Conservation (phyloP, 495 filamentous ascomycete species). For the Penicillium canariense region DNA sequence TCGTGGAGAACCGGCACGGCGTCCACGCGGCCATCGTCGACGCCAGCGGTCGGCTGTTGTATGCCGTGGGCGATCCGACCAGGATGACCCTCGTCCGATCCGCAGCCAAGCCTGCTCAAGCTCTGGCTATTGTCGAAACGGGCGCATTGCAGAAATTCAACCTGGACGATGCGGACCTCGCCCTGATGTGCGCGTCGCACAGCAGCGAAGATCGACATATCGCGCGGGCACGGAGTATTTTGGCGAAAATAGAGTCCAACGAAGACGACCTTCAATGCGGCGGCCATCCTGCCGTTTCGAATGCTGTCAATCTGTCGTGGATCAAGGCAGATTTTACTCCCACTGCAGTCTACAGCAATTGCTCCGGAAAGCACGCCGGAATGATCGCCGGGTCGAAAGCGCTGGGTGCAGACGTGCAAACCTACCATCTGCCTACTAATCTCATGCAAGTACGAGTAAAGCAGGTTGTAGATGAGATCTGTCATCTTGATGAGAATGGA, state of each 20-base stretch:
- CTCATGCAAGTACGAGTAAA: slow-evolving; percentile 33
- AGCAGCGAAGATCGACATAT: slow-evolving; percentile 41
- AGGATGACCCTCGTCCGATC: slow-evolving; percentile 40
- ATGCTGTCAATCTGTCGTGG: slow-evolving; percentile 31
- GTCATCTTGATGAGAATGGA: slow-evolving; percentile 13
- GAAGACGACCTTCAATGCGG: slow-evolving; percentile 30
- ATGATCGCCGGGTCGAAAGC: slow-evolving; percentile 39
- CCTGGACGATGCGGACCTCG: slow-evolving; percentile 38
- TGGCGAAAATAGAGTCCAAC: slow-evolving; percentile 11
- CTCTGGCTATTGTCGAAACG: slow-evolving; percentile 34
- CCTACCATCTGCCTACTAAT: slow-evolving; percentile 31
- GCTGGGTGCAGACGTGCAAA: slow-evolving; percentile 21
- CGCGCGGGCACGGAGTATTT: slow-evolving; percentile 30
- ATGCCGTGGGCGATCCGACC: slow-evolving; percentile 34
- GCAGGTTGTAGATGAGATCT: slow-evolving; percentile 27
- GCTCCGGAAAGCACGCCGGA: slow-evolving; percentile 43
- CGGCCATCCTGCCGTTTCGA: slow-evolving; percentile 33
- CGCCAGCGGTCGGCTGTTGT: slow-evolving; percentile 30
- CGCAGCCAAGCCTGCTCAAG: slow-evolving; percentile 42
- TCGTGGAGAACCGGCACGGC: slow-evolving; percentile 37
- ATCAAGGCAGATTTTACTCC: slow-evolving; percentile 38
- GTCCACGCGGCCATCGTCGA: slow-evolving; percentile 40
- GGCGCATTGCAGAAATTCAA: slow-evolving; percentile 29
- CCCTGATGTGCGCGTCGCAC: slow-evolving; percentile 46
- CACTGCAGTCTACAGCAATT: slow-evolving; percentile 33